A percentile compares a stretch with the other conserved stretches of the same genome.
Evolutionary conservation across 1,139 yeast genomes (phyloP).

Genomic region (Insectozyma bohioensis): DNA sequence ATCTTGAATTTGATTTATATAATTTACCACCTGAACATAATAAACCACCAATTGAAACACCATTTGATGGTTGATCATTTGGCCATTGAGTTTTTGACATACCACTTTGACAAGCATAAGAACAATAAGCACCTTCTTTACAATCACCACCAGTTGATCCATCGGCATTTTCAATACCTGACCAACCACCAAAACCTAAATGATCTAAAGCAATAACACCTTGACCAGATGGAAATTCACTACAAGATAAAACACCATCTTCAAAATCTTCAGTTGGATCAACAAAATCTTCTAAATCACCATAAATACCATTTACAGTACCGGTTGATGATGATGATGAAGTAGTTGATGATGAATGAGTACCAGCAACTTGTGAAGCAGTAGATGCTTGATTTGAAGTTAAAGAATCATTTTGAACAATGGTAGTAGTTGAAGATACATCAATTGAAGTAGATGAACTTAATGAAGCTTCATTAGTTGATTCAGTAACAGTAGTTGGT

Average conservation of each 20-base stretch:
- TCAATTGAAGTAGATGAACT: constrained; percentile 13
- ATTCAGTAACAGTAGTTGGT: constrained; percentile 14
- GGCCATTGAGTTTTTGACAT: constrained; percentile 99
- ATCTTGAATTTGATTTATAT: constrained; percentile 68
- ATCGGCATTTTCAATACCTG: constrained; percentile 64
- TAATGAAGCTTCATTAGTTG: constrained; percentile 11
- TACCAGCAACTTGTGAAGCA: constrained; percentile 7
- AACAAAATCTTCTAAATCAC: constrained; percentile 56
- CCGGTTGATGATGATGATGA: constrained; percentile 29
- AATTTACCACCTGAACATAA: constrained; percentile 75
- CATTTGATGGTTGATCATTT: constrained; percentile 73
- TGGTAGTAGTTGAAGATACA: constrained; percentile 13
- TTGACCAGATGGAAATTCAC: constrained; percentile 81
- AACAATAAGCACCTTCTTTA: constrained; percentile 88
- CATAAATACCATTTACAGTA: constrained; percentile 34
- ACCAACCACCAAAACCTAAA: constrained; percentile 71
- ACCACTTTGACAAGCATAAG: constrained; percentile 95
- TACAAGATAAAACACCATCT: constrained; percentile 81
- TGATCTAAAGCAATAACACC: constrained; percentile 81
- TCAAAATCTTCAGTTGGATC: constrained; percentile 60
- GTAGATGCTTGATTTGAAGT: constrained; percentile 49
- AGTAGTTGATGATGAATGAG: constrained; percentile 10
- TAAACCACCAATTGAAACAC: constrained; percentile 91
- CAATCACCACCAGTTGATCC: constrained; percentile 68
- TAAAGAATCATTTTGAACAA: constrained; percentile 54